A percentile compares a stretch with the other conserved stretches of the same genome.
phyloP scores from a whole-genome alignment of 192 early-diverging fungal species.

The Rhizoclosmatium sp. region DNA sequence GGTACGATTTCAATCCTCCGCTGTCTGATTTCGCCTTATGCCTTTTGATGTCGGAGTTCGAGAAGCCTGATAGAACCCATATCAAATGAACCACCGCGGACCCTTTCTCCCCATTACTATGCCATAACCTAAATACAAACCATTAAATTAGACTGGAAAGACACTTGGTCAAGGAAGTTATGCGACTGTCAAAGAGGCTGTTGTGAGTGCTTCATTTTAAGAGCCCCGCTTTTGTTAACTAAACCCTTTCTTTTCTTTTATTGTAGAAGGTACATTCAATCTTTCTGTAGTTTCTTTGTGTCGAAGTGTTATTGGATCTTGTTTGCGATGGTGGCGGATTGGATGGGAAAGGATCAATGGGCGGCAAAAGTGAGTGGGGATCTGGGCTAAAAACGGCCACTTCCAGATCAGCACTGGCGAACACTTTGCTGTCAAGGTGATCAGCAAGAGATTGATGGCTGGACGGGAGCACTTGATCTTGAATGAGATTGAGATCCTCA shows the following conservation, averaged over 20 bases:
- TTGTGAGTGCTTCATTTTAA: constrained; percentile 18
- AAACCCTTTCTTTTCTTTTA: no score
- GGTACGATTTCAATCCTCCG: constrained; percentile 1
- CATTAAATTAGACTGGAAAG: constrained; percentile 51
- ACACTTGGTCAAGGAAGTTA: constrained; percentile 60
- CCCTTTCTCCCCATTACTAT: background rate
- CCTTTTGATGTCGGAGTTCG: no score
- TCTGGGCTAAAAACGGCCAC: background rate
- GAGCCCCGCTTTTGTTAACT: background rate
- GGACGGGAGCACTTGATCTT: constrained; percentile 88
- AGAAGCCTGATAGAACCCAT: background rate
- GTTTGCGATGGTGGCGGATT: background rate
- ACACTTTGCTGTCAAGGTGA: constrained; percentile 90
- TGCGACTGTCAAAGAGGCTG: constrained; percentile 61
- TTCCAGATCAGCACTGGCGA: constrained; percentile 72
- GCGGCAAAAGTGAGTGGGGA: background rate
- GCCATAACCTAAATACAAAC: background rate
- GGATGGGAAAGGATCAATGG: background rate
- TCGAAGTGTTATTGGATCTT: background rate
- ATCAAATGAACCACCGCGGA: no score
- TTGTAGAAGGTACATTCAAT: background rate
- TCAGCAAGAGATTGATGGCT: constrained; percentile 83
- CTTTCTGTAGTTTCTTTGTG: background rate
- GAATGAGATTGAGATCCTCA: constrained; percentile 90
- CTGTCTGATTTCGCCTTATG: no score